A percentile compares a stretch with the other conserved stretches of the same genome.
Conservation (phyloP, 2,329 filamentous ascomycete genomes). For the Apiospora pterosperma region DNA sequence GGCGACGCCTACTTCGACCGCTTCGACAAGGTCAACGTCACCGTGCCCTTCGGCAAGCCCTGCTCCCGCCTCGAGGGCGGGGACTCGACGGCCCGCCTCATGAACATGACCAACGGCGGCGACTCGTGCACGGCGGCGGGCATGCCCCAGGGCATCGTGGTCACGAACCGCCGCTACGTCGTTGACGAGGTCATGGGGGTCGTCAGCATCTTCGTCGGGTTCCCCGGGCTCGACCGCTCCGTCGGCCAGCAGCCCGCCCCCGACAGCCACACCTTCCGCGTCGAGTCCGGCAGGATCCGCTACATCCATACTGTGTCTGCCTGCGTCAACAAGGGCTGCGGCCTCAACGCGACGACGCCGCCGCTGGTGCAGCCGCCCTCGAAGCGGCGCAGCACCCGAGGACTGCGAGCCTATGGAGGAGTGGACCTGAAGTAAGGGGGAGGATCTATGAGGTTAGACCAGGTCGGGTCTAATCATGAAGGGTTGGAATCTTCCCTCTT, state of each 20-base stretch:
- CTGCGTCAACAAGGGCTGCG: not conserved
- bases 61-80: slow-evolving; percentile 28
- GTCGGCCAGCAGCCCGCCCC: slow-evolving; percentile 11
- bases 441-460: not conserved
- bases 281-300: slow-evolving; percentile 26
- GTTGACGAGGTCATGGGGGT: slow-evolving; percentile 25
- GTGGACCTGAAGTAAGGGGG: not conserved
- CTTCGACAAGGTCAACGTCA: slow-evolving; percentile 22
- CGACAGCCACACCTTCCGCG: slow-evolving; percentile 25
- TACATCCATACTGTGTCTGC: slow-evolving; percentile 25
- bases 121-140: slow-evolving; percentile 24
- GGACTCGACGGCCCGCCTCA: slow-evolving; percentile 18
- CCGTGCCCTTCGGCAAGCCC: slow-evolving; percentile 22
- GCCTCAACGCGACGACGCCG: not conserved
- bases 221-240: slow-evolving; percentile 18
- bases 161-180: slow-evolving; percentile 26
- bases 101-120: slow-evolving; percentile 17
- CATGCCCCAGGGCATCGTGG: slow-evolving; percentile 23
- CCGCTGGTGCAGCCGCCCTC: not conserved
- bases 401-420: not conserved
- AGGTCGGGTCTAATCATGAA: not conserved
- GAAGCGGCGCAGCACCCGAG: not conserved
- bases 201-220: slow-evolving; percentile 25
- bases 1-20: slow-evolving; percentile 27
- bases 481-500: not conserved